These are phyloP conservation scores for Picea engelmannii DNA, from an alignment of 83 land plant genomes.

Conservation along the genomic window DNA sequence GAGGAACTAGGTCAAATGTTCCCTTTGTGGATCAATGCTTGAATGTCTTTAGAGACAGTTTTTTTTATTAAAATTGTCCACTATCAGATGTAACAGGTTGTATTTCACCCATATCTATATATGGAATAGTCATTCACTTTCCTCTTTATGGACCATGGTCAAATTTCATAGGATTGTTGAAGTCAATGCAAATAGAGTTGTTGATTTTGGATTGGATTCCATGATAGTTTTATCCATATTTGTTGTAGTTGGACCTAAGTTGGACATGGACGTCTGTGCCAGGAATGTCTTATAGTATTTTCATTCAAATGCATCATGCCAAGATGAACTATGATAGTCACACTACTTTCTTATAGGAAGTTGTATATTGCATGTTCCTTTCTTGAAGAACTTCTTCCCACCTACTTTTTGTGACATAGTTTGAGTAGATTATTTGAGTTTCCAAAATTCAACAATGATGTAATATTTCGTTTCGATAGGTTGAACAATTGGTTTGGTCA, in stretches of 20 bases:
- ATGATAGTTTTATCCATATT: background rate
- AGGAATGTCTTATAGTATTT: background rate
- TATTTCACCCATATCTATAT: too few species aligned
- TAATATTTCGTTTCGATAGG: too few species aligned
- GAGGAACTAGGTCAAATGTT: too few species aligned
- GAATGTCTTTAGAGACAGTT: too few species aligned
- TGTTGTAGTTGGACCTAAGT: background rate
- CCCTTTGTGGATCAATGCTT: too few species aligned
- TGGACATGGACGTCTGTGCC: background rate
- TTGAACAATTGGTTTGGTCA: background rate
- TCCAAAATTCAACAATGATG: background rate
- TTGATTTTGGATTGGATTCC: too few species aligned
- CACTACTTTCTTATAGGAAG: background rate
- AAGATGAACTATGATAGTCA: background rate
- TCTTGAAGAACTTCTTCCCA: background rate
- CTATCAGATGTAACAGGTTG: too few species aligned
- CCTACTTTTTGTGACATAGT: background rate
- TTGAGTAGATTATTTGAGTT: background rate
- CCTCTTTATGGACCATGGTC: too few species aligned
- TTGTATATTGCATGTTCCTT: background rate
- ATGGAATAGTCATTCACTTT: too few species aligned
- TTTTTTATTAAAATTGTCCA: too few species aligned
- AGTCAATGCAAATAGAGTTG: too few species aligned
- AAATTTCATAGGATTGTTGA: too few species aligned
- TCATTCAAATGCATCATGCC: background rate